Conservation (phyloP, 169 alveolate species). For the Babesia ovata region DNA sequence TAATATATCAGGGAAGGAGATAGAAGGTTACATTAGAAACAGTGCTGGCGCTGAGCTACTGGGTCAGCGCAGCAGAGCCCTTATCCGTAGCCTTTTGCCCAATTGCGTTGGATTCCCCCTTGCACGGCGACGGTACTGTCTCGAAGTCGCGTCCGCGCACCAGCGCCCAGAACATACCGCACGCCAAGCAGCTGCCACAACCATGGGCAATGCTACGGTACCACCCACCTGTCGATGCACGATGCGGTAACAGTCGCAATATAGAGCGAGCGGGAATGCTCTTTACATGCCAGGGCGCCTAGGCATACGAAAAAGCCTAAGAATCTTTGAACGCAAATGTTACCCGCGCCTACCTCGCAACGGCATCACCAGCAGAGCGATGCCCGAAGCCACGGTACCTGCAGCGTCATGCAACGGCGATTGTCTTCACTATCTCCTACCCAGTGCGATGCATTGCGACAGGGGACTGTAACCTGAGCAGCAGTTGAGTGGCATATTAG, state of each 20-base stretch:
- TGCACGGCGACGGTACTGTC: neutral
- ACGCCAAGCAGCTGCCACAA: constrained; percentile 22
- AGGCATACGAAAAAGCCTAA: constrained; percentile 59
- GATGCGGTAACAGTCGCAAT: constrained; percentile 38
- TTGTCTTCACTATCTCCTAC: neutral
- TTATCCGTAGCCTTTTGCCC: constrained; percentile 6
- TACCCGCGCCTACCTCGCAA: constrained; percentile 27
- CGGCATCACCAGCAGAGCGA: constrained; percentile 35
- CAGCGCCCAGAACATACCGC: constrained; percentile 32
- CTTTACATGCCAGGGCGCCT: constrained; percentile 44
- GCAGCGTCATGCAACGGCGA: neutral
- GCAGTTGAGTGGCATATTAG: neutral
- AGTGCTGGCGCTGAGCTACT: too few species aligned
- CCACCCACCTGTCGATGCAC: constrained; percentile 58
- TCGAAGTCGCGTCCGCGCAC: constrained; percentile 30
- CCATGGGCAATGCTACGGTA: neutral
- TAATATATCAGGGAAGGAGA: too few species aligned
- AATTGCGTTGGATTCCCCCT: neutral
- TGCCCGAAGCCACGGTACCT: constrained; percentile 38
- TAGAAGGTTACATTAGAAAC: too few species aligned
- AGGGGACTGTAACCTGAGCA: neutral
- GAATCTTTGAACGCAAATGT: neutral
- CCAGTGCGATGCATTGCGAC: constrained; percentile 5
- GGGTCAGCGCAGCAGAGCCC: neutral
- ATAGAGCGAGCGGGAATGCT: constrained; percentile 21